phyloP scores from a whole-genome alignment of 768 basidiomycete genomes.

The Auriscalpium vulgare region DNA sequence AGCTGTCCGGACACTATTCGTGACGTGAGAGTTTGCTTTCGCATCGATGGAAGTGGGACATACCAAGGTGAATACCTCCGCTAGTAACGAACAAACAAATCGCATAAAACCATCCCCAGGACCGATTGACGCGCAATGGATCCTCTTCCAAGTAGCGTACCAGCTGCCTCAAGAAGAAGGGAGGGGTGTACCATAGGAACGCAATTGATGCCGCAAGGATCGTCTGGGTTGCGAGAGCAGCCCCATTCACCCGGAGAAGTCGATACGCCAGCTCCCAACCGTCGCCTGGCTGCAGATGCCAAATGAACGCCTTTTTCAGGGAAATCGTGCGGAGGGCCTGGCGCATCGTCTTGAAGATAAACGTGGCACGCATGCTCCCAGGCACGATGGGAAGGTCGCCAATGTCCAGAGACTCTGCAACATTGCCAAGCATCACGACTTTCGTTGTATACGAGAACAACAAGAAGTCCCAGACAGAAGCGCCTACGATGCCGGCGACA shows the following conservation, averaged over 20 bases:
- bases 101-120: constrained; percentile 72
- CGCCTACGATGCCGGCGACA: constrained; percentile 60
- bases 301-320: constrained; percentile 40
- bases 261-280: constrained; percentile 60
- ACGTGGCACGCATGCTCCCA: constrained; percentile 56
- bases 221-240: constrained; percentile 33
- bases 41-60: constrained; percentile 9
- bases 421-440: constrained; percentile 79
- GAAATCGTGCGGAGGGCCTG: constrained; percentile 41
- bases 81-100: constrained; percentile 42
- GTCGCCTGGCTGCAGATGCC: constrained; percentile 52
- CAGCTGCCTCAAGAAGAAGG: constrained; percentile 53
- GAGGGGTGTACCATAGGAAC: constrained; percentile 51
- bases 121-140: constrained; percentile 40
- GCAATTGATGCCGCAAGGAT: constrained; percentile 50
- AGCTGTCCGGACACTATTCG: constrained; percentile 55
- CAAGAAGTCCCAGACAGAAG: constrained; percentile 52
- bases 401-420: constrained; percentile 67
- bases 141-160: constrained; percentile 62
- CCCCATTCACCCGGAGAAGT: constrained; percentile 48
- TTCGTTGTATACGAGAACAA: constrained; percentile 87
- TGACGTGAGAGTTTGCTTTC: too few relatives aligned
- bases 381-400: constrained; percentile 83
- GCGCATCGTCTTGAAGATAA: constrained; percentile 61
- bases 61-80: constrained; percentile 35